Percentiles rank a stretch among this genome's conserved stretches.
phyloP scores from a whole-genome alignment of 164 flowering plant genomes.

The Santalum album region DNA sequence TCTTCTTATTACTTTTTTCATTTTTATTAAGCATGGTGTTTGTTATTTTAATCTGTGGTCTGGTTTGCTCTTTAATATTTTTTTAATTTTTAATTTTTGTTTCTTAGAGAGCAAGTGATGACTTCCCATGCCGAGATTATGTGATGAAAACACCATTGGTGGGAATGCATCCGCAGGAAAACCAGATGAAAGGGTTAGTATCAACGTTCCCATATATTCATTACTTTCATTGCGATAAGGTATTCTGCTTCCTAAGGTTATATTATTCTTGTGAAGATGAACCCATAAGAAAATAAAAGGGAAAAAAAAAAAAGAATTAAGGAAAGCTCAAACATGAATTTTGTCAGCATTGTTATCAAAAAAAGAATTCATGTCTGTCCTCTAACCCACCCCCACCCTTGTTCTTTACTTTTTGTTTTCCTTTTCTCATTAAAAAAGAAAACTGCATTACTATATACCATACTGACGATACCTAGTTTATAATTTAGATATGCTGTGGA shows the following conservation, averaged over 20 bases:
- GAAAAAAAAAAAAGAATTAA: too few species aligned
- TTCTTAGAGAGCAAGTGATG: constrained; percentile 21
- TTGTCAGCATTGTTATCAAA: too few species aligned
- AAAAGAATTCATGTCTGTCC: too few species aligned
- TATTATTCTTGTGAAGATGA: too few species aligned
- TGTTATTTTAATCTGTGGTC: not conserved
- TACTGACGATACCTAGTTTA: constrained; percentile 7
- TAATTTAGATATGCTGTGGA: constrained; percentile 31
- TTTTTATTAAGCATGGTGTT: not conserved
- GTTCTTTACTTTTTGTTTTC: too few species aligned
- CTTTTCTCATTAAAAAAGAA: too few species aligned
- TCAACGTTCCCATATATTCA: not conserved
- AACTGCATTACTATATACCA: not conserved
- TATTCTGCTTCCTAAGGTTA: too few species aligned
- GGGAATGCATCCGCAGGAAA: constrained; percentile 15
- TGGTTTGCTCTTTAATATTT: constrained; percentile 5
- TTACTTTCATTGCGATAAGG: too few species aligned
- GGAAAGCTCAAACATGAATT: too few species aligned
- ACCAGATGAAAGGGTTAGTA: constrained; percentile 37
- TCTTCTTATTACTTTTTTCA: not conserved
- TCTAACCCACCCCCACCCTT: too few species aligned
- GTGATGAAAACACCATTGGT: constrained; percentile 14
- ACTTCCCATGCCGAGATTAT: constrained; percentile 19
- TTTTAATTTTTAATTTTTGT: constrained; percentile 19
- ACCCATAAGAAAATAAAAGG: too few species aligned